phyloP scores from a whole-genome alignment of 495 filamentous ascomycete genomes.

The Tuber aestivum region DNA sequence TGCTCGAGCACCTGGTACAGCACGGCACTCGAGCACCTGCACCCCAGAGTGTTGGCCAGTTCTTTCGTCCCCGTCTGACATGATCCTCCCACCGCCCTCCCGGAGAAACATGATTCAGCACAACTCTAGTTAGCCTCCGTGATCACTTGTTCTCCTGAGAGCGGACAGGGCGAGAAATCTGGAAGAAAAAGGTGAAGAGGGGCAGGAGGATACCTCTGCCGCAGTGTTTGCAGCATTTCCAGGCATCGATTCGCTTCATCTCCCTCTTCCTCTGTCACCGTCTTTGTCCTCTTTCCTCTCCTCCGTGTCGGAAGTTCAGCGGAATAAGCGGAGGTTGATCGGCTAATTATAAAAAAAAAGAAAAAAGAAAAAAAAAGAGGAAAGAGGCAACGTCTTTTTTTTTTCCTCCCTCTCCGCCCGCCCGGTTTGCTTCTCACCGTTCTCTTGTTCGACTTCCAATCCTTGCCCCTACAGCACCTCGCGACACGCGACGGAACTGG shows the following conservation, averaged over 20 bases:
- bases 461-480: background rate
- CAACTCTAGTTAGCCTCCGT: background rate
- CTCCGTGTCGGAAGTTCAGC: background rate
- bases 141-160: background rate
- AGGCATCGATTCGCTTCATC: background rate
- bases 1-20: no score
- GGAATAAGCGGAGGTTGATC: background rate
- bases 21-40: background rate
- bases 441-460: background rate
- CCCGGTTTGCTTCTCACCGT: background rate
- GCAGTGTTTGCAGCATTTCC: background rate
- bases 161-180: background rate
- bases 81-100: background rate
- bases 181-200: background rate
- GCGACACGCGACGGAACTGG: background rate
- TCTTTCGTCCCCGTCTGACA: background rate
- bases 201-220: background rate
- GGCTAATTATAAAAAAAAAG: no score
- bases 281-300: background rate
- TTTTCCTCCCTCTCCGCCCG: background rate
- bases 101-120: background rate
- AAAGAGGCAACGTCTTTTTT: background rate
- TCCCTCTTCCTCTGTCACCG: background rate
- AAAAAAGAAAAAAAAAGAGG: background rate
- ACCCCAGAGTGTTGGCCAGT: background rate